Evolutionary conservation across 768 basidiomycete genomes (phyloP), one percentile per base, ranked within the genome.

Genomic region (Lactarius sp.): DNA sequence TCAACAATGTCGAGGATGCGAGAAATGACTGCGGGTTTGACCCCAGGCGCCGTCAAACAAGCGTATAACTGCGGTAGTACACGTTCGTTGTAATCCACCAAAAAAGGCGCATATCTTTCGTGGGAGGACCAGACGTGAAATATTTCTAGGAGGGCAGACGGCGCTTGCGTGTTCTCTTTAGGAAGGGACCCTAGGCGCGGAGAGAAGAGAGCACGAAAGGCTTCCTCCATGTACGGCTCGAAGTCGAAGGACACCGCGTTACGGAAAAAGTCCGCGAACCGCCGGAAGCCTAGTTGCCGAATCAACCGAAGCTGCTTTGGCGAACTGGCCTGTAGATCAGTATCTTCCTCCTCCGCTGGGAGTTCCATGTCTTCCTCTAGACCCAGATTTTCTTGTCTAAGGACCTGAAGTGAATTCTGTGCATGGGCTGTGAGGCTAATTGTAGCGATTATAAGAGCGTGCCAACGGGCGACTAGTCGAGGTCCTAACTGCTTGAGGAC

Each of bases 1-100:
- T 94, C 91, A 53, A 94, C 79, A 62, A 96, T 85, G 70, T 98
- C 95, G 68, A 96, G 88, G 4, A 98, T 81, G 57, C 84, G 83
- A 14, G 81, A 81, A 49, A 96, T 78, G 16, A 98, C 95, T 0
- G 83, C 75, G 2, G 93, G 86, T 73, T 98, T 97, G 73, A 97
- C 93, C 64, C 88, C 91, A 6, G 85, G 80, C 0, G 89, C 90
- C 4, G 87, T 76, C 9, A 98, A 78, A 70, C 93, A 96, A 60
- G 83, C 83, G 71, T 92, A 94, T 4, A 96, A 76, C 71, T 90
- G 87, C 7, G 87, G 86, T 14, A 99, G 73, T 1, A 88, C 80
- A 5, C 79, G 78, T 2, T 76, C 68, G 69, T 98, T 89, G 70
- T 85, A 88, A 27, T 83, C 77, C 51, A 87, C 85, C 33, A 98